A percentile compares a stretch with the other conserved stretches of the same genome.
Evolutionary conservation across 345 rosid species (phyloP).

Genomic region (Turritis glabra): DNA sequence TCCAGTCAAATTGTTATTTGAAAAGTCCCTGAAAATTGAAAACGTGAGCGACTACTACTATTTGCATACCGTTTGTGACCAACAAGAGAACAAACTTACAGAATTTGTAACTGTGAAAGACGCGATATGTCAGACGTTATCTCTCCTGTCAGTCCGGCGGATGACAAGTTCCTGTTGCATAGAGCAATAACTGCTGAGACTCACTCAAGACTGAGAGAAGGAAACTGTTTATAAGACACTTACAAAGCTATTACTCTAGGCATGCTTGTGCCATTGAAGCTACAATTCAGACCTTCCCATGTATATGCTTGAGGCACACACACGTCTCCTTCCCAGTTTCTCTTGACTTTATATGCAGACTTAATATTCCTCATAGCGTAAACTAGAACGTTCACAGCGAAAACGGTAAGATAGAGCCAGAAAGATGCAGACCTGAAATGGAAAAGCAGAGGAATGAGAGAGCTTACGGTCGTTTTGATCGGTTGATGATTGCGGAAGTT

Average conservation of each 20-base stretch:
- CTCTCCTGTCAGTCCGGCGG: slow-evolving; percentile 42
- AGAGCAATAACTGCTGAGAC: background rate
- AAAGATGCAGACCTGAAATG: background rate
- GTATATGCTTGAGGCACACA: slow-evolving; percentile 37
- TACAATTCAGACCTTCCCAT: slow-evolving; percentile 59
- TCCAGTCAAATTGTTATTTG: slow-evolving; percentile 52
- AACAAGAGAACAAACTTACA: slow-evolving; percentile 44
- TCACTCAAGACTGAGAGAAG: background rate
- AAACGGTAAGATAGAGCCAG: background rate
- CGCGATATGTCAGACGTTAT: slow-evolving; percentile 35
- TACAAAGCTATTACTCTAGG: slow-evolving; percentile 50
- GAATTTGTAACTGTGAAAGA: slow-evolving; percentile 35
- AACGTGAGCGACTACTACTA: background rate
- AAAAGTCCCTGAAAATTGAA: slow-evolving; percentile 49
- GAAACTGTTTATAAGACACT: slow-evolving; percentile 11
- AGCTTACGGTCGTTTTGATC: slow-evolving; percentile 40
- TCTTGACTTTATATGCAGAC: slow-evolving; percentile 42
- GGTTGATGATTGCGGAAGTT: slow-evolving; percentile 28
- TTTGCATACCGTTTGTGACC: background rate
- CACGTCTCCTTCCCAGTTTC: slow-evolving; percentile 60
- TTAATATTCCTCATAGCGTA: slow-evolving; percentile 46
- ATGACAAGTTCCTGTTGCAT: slow-evolving; percentile 44
- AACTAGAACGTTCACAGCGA: slow-evolving; percentile 28
- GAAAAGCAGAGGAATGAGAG: background rate
- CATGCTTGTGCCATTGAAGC: slow-evolving; percentile 26